phyloP scores from a whole-genome alignment of 306 rosid genomes.

The Mimosa pudica region DNA sequence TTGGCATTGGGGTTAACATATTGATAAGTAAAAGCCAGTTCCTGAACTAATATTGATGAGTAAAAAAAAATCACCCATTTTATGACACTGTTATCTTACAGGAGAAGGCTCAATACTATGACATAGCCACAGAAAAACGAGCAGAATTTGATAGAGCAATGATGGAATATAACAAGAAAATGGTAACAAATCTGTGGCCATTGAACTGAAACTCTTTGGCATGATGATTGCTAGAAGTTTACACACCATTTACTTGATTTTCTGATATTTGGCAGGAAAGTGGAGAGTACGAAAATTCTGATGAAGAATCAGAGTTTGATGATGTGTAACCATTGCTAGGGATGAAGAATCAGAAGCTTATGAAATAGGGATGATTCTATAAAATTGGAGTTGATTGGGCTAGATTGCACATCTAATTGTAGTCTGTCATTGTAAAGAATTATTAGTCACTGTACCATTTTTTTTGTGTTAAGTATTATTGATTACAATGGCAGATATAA shows the following conservation, averaged over 20 bases:
- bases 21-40: slow-evolving; percentile 1
- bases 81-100: slow-evolving; percentile 41
- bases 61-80: neutral
- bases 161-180: slow-evolving; percentile 69
- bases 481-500: slow-evolving; percentile 34
- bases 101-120: slow-evolving; percentile 95
- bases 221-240: neutral
- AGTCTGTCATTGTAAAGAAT: slow-evolving; percentile 36
- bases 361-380: slow-evolving; percentile 18
- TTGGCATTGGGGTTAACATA: neutral
- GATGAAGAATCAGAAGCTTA: neutral
- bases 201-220: slow-evolving; percentile 24
- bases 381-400: slow-evolving; percentile 25
- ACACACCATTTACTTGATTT: slow-evolving; percentile 4
- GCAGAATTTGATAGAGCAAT: slow-evolving; percentile 83
- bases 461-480: slow-evolving; percentile 32
- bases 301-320: slow-evolving; percentile 53
- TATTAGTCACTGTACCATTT: slow-evolving; percentile 27
- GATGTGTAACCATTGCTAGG: slow-evolving; percentile 24
- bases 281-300: slow-evolving; percentile 61
- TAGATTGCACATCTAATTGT: slow-evolving; percentile 46
- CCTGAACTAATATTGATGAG: neutral
- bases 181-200: slow-evolving; percentile 48
- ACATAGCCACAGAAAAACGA: slow-evolving; percentile 84
- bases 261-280: slow-evolving; percentile 63